Base-by-base conservation (phyloP, 1,284 basidiomycete genomes). In the Tilletia setariae region DNA sequence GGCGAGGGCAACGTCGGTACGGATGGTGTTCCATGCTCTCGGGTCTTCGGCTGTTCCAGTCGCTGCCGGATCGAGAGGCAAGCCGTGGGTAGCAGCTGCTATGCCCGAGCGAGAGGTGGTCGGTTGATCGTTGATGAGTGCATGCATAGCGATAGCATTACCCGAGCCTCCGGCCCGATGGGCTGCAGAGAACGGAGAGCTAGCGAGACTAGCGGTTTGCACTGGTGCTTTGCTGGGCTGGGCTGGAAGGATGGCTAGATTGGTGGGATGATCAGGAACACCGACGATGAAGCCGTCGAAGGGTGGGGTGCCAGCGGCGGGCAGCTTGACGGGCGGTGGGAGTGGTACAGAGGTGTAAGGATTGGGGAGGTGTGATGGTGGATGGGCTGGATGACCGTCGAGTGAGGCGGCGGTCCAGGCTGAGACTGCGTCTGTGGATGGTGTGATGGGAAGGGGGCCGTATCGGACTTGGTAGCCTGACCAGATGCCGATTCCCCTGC, bases 241-340 rank as follows among this genome's bases (percentile, higher is more conserved):
- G 21, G 77, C 72, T 11, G 70, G 72, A 42, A 79, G 69, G 65
- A 79, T 75, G 64, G 70, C 73, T 21, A 79, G 76, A 23, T 72
- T 53, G 21, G 70, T 67, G 15, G 74, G 71, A 19, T 79, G 74
- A 44, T 76, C 72, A 2, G 74, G 70, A 16, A 72, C 72, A 15
- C 74, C 74, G 51, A 79, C 73, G 35, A 79, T 73, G 32, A 79
- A 79, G n/a, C 76, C 77, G 46, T 79, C 77, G 25, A 78, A 63
- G 25, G 77, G 76, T 19, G 72, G 70, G 0, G 67, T 66, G 13
- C 74, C 77, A 11, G 76, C 73, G 0, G 72, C 74, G 15, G 72
- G 47, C 63, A 70, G 40, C 15, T 25, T 15, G 59, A 47, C 70
- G 28, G 64, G 7, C 0, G 74, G 72, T 23, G 49, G 56, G 13